Evolutionary conservation across 208 protist genomes (phyloP), one percentile per base, ranked within the genome.

Genomic region (Vickermania ingenoplastis): DNA sequence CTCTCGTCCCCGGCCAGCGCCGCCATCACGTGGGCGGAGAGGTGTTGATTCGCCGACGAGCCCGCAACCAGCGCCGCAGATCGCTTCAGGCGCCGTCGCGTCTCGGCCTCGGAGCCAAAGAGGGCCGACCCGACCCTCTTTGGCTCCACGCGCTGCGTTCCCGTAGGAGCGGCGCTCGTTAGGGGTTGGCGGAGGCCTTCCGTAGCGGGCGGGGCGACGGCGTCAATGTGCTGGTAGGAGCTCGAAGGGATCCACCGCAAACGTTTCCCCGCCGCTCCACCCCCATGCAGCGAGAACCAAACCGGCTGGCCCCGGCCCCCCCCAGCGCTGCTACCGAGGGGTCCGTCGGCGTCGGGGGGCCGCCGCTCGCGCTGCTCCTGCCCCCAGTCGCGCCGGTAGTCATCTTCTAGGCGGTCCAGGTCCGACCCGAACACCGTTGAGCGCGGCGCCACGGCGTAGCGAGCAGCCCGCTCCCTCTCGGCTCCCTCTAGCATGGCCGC

Each of bases 311-410:
- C n/a, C n/a, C n/a, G n/a, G n/a, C n/a, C n/a, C n/a, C n/a, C n/a
- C n/a, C n/a, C n/a, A n/a, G n/a, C n/a, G n/a, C n/a, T n/a, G n/a
- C n/a, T n/a, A n/a, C n/a, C n/a, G n/a, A n/a, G n/a, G n/a, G n/a
- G n/a, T n/a, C n/a, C n/a, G n/a, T n/a, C n/a, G n/a, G n/a, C n/a
- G n/a, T n/a, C n/a, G n/a, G n/a, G n/a, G n/a, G n/a, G n/a, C n/a
- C n/a, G n/a, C n/a, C n/a, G n/a, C n/a, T n/a, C n/a, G n/a, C n/a
- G n/a, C n/a, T n/a, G n/a, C n/a, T n/a, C n/a, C 58, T 90, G 86
- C 66, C 88, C 74, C 54, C 79, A 79, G 14, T 90, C 86, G 1
- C 81, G 82, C 66, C 82, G 73, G 73, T 82, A 82, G 58, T 90
- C 82, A 5, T 61, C 61, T 71, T 93, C 82, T 26, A 93, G 65